A percentile compares a stretch with the other conserved stretches of the same genome.
Evolutionary conservation across 208 protist genomes (phyloP).

Genomic region (Jaenimonas drosophilae): DNA sequence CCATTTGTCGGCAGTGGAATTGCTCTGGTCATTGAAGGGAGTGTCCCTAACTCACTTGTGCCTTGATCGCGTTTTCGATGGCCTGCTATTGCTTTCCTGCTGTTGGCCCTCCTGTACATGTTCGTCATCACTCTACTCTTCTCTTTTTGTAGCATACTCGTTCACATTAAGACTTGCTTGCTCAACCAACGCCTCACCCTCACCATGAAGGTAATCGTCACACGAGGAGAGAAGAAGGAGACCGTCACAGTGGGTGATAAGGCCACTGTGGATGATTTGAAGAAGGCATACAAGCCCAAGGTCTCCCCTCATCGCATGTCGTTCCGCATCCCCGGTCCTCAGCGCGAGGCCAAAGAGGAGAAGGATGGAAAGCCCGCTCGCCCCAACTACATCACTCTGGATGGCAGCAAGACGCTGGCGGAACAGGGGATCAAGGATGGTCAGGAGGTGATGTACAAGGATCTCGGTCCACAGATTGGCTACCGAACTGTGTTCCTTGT

Average conservation of each 20-base stretch:
- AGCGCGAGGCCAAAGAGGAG: slow-evolving; percentile 3
- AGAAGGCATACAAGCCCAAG: slow-evolving; percentile 48
- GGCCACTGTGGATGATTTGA: slow-evolving; percentile 61
- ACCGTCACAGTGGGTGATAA: slow-evolving; percentile 41
- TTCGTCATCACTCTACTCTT: background rate
- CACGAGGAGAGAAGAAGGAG: slow-evolving; percentile 22
- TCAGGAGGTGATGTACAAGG: slow-evolving; percentile 73
- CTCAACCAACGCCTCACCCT: background rate
- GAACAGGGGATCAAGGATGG: slow-evolving; percentile 61
- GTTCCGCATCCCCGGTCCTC: slow-evolving; percentile 42
- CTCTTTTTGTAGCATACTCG: background rate
- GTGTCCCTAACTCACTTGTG: too few relatives aligned
- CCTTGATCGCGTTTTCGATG: background rate
- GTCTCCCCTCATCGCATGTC: slow-evolving; percentile 53
- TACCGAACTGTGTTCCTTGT: slow-evolving; percentile 92
- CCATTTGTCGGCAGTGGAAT: too few relatives aligned
- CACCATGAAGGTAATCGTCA: slow-evolving; percentile 67
- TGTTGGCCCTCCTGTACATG: background rate
- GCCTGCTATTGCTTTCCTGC: background rate
- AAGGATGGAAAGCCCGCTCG: slow-evolving; percentile 24
- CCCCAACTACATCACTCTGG: slow-evolving; percentile 40
- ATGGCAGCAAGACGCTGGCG: slow-evolving; percentile 23
- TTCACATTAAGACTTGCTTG: background rate
- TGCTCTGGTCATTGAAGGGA: too few relatives aligned
- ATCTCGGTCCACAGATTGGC: slow-evolving; percentile 90